A percentile compares a stretch with the other conserved stretches of the same genome.
These are phyloP conservation scores for Dendrostoma leiphaemia DNA, from an alignment of 2,329 filamentous ascomycete genomes.

Conservation along the genomic window DNA sequence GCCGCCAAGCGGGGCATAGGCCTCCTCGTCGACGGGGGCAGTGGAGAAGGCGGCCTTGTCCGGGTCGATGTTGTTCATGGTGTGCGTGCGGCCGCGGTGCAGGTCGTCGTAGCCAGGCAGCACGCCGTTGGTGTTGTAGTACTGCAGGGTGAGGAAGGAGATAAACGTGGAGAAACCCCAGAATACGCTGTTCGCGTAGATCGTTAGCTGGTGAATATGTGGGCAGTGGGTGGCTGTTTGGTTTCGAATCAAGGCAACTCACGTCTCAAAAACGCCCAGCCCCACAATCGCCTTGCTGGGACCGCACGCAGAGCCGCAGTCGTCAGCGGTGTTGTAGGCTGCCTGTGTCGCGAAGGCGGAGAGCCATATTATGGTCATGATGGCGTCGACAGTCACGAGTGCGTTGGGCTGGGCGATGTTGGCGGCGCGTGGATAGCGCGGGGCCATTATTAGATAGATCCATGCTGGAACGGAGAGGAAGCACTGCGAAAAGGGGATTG, in stretches of 20 bases:
- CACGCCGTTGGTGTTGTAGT: constrained; percentile 60
- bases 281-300: constrained; percentile 63
- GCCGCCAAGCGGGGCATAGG: constrained; percentile 54
- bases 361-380: constrained; percentile 62
- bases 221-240: background rate
- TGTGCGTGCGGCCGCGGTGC: constrained; percentile 25
- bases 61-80: constrained; percentile 57
- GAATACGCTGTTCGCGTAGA: constrained; percentile 44
- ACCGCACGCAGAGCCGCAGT: constrained; percentile 56
- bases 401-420: constrained; percentile 61
- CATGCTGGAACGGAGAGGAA: constrained; percentile 63
- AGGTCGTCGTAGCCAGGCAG: constrained; percentile 60
- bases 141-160: constrained; percentile 59
- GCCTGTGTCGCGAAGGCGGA: constrained; percentile 66
- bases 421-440: constrained; percentile 60
- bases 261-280: constrained; percentile 63
- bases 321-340: constrained; percentile 56
- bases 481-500: constrained; percentile 44
- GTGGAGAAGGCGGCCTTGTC: constrained; percentile 70
- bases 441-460: constrained; percentile 64
- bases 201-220: constrained; percentile 15
- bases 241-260: constrained; percentile 29
- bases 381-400: constrained; percentile 56
- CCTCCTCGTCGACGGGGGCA: constrained; percentile 64
- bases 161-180: constrained; percentile 53